Evolutionary conservation across 345 rosid species (phyloP), one percentile per base, ranked within the genome.

Genomic region (Eucalyptus pauciflora): DNA sequence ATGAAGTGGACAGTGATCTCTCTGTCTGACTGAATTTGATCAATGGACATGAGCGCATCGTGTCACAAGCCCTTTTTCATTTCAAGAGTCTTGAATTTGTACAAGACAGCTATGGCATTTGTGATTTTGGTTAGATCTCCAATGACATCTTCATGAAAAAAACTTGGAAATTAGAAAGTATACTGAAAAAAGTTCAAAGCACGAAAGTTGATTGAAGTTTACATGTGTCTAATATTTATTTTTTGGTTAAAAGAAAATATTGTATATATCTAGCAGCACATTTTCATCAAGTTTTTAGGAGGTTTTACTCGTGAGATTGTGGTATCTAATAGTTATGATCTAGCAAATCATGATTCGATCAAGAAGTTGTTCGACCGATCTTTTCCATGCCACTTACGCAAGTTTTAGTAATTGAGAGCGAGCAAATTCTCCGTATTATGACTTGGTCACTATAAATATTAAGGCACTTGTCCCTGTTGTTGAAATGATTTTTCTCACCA

Each of bases 301-400:
- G 3, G 0, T 67, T 67, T n/a, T 67, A 22, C 0, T n/a, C 1
- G 1, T 15, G 41, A n/a, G 20, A 15, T n/a, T 15, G 6, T 15
- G 9, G 0, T n/a, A n/a, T 15, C 11, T 2, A 67, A 67, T 7
- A 15, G 9, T 16, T 69, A 17, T 69, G 24, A 33, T 69, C 45
- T 31, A 9, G 1, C 45, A 33, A 69, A 76, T 20, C 5, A 20
- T 20, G 3, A 11, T 76, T 20, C 3, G 4, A 20, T 4, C 27
- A 41, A 37, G 15, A 33, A 69, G 27, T 37, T 41, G 48, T 20
- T 33, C 7, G 2, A 33, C 41, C 0, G 1, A 69, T 17, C 80
- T 17, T 76, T 41, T 24, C 1, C 48, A 20, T 71, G 46, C 3
- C 15, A 37, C 48, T 76, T 76, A 41, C 7, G 0, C 13, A 33